A percentile compares a stretch with the other conserved stretches of the same genome.
Evolutionary conservation across 768 basidiomycete genomes (phyloP).

Genomic region (Mycena metata): DNA sequence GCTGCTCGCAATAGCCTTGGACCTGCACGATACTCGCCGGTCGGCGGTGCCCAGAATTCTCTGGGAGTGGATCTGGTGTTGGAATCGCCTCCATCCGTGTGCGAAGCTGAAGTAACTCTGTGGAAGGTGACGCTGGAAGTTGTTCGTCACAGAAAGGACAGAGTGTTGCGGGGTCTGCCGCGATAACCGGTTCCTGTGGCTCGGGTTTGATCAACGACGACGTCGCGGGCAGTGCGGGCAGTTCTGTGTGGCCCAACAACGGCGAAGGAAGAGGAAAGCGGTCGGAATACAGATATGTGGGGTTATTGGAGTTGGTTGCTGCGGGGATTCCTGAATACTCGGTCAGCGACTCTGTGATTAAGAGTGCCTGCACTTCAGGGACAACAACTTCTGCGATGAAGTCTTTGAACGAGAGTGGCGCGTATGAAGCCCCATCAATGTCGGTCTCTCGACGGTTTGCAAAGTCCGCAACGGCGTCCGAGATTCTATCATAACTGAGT

Average conservation of each 20-base stretch:
- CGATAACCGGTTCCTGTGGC: background rate
- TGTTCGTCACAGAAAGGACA: constrained; percentile 24
- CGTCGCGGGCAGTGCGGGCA: background rate
- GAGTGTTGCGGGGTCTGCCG: background rate
- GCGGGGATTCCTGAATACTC: too few species aligned
- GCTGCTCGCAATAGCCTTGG: constrained; percentile 8
- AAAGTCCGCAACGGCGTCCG: background rate
- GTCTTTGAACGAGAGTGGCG: background rate
- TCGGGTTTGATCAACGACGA: background rate
- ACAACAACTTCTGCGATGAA: constrained; percentile 5
- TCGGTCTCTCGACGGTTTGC: background rate
- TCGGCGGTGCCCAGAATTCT: constrained; percentile 5
- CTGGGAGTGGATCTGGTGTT: background rate
- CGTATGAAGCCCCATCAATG: background rate
- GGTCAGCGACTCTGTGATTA: constrained; percentile 1
- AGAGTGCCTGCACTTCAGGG: constrained; percentile 9
- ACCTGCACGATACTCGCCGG: background rate
- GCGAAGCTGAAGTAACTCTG: background rate
- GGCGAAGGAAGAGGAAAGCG: background rate
- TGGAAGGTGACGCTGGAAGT: background rate
- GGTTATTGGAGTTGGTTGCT: too few species aligned
- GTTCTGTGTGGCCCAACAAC: background rate
- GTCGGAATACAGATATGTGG: background rate
- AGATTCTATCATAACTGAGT: background rate
- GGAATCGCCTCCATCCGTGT: background rate